These are phyloP conservation scores for Carex pumila DNA, from an alignment of 176 grass and related monocot species.

Conservation along the genomic window DNA sequence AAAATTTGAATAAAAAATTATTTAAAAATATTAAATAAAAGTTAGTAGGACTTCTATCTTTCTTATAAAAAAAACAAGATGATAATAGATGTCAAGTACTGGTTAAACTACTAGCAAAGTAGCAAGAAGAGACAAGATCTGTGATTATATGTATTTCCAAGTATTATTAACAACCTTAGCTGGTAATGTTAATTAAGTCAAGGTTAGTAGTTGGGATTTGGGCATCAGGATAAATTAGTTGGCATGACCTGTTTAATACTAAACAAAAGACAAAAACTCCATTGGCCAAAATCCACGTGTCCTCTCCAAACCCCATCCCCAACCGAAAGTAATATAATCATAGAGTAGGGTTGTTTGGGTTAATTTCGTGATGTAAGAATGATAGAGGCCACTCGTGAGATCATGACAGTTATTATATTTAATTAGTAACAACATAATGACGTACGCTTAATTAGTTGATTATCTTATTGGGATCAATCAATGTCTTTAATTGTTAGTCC, in stretches of 20 bases:
- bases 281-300: neutral
- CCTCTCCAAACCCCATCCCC: neutral
- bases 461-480: slow-evolving; percentile 12
- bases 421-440: slow-evolving; percentile 2
- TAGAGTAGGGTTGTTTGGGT: neutral
- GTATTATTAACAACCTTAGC: neutral
- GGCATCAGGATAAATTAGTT: neutral
- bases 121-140: neutral
- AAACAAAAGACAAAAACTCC: neutral
- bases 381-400: neutral
- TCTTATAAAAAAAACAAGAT: too few species aligned
- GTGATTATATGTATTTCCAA: neutral
- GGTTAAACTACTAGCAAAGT: neutral
- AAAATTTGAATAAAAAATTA: too few species aligned
- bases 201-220: slow-evolving; percentile 5
- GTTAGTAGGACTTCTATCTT: too few species aligned
- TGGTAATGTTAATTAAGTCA: neutral
- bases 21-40: too few species aligned
- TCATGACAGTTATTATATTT: slow-evolving; percentile 17
- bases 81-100: neutral
- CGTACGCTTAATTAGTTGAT: neutral
- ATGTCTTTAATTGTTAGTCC: neutral
- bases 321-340: neutral
- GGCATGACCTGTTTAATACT: neutral
- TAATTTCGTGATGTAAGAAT: neutral